phyloP scores from a whole-genome alignment of 2,329 filamentous ascomycete genomes.

The Cucurbitaria berberidis region DNA sequence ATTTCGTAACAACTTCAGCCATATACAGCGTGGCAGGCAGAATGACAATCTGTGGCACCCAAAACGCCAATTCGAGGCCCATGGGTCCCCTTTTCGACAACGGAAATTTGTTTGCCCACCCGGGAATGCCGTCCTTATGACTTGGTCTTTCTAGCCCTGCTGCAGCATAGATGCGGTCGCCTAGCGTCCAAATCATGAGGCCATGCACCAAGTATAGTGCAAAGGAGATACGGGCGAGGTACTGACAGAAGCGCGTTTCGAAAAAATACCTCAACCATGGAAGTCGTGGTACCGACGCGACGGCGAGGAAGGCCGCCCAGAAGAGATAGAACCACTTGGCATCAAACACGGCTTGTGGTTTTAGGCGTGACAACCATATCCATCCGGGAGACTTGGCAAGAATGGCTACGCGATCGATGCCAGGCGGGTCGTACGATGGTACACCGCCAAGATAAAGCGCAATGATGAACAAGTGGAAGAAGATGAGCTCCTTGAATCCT shows the following conservation, averaged over 20 bases:
- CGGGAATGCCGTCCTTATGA: slow-evolving; percentile 59
- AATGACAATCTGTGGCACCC: slow-evolving; percentile 63
- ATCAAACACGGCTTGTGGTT: slow-evolving; percentile 69
- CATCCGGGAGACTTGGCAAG: slow-evolving; percentile 65
- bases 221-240: slow-evolving; percentile 64
- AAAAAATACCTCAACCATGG: slow-evolving; percentile 56
- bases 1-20: slow-evolving; percentile 43
- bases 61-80: slow-evolving; percentile 63
- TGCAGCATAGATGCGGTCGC: slow-evolving; percentile 67
- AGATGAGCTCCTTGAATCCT: slow-evolving; percentile 55
- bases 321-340: slow-evolving; percentile 73
- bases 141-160: slow-evolving; percentile 61
- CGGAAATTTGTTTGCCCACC: slow-evolving; percentile 64
- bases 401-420: slow-evolving; percentile 51
- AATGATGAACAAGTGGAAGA: slow-evolving; percentile 52
- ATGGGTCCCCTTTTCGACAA: slow-evolving; percentile 63
- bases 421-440: slow-evolving; percentile 55
- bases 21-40: slow-evolving; percentile 40
- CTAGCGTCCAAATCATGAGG: slow-evolving; percentile 51
- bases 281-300: slow-evolving; percentile 65
- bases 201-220: slow-evolving; percentile 66
- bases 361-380: slow-evolving; percentile 65
- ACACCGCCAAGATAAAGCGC: slow-evolving; percentile 67
- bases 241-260: slow-evolving; percentile 58
- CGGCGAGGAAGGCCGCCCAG: slow-evolving; percentile 63